Evolutionary conservation across 306 rosid species (phyloP).

Genomic region (Ochetophila trinervis): DNA sequence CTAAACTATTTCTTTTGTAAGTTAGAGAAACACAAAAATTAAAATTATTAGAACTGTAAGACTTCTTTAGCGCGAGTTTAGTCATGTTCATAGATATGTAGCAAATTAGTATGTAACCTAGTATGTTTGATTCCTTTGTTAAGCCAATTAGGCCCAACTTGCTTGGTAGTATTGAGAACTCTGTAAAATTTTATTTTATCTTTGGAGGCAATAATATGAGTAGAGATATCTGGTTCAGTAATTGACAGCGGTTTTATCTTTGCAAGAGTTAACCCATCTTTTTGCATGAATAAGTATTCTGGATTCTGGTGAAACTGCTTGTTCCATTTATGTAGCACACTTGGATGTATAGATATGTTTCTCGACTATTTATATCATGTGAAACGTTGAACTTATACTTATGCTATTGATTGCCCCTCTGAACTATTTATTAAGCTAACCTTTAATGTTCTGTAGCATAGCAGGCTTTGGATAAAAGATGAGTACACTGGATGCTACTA

Average conservation of each 20-base stretch:
- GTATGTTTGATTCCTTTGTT: slow-evolving; percentile 1
- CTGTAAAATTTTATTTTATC: background rate
- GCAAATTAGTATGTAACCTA: background rate
- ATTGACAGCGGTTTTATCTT: no score
- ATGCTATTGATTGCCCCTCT: slow-evolving; percentile 3
- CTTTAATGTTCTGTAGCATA: background rate
- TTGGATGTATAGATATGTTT: no score
- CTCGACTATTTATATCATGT: background rate
- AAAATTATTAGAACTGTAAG: no score
- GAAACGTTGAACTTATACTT: background rate
- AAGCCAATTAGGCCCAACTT: background rate
- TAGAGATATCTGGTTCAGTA: no score
- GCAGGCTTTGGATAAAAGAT: slow-evolving; percentile 42
- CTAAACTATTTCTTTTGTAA: no score
- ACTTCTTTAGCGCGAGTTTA: no score
- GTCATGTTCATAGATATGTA: background rate
- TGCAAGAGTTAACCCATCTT: no score
- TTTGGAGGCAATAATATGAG: background rate
- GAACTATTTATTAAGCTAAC: background rate
- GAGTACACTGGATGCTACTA: slow-evolving; percentile 86
- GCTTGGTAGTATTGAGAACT: background rate
- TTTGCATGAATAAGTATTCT: no score
- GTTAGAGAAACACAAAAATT: no score
- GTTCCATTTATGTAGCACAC: background rate
- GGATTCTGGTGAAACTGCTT: no score